A percentile compares a stretch with the other conserved stretches of the same genome.
phyloP scores from a whole-genome alignment of 1,139 yeast genomes.

The Pichia inconspicua region DNA sequence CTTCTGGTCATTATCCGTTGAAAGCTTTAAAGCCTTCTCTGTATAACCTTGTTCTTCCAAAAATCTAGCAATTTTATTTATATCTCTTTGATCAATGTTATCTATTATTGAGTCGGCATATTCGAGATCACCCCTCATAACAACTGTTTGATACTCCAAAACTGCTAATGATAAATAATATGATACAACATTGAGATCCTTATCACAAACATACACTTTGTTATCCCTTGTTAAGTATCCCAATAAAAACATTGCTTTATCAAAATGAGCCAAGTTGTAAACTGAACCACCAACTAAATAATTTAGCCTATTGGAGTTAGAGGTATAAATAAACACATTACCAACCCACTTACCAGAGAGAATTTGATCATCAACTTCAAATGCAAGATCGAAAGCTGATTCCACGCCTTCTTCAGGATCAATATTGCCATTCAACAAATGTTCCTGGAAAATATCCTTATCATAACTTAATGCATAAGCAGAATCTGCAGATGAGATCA shows the following conservation, averaged over 20 bases:
- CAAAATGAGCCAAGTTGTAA: slow-evolving; percentile 88
- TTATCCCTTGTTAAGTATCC: slow-evolving; percentile 90
- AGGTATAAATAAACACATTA: slow-evolving; percentile 89
- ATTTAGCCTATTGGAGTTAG: slow-evolving; percentile 78
- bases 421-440: slow-evolving; percentile 48
- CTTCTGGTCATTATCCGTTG: slow-evolving; percentile 79
- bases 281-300: slow-evolving; percentile 93
- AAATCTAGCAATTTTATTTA: slow-evolving; percentile 79
- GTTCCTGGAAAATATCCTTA: slow-evolving; percentile 58
- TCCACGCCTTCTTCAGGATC: slow-evolving; percentile 86
- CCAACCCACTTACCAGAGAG: slow-evolving; percentile 95
- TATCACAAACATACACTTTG: slow-evolving; percentile 83
- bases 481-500: slow-evolving; percentile 57
- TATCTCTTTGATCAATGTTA: slow-evolving; percentile 60
- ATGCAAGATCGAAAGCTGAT: slow-evolving; percentile 73
- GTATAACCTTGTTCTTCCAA: slow-evolving; percentile 86
- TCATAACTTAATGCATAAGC: slow-evolving; percentile 78
- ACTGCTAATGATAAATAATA: slow-evolving; percentile 80
- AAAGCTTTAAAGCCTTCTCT: slow-evolving; percentile 72
- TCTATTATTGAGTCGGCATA: slow-evolving; percentile 61
- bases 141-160: slow-evolving; percentile 90
- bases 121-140: slow-evolving; percentile 86
- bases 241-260: slow-evolving; percentile 74
- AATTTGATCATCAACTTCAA: slow-evolving; percentile 74
- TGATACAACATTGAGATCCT: slow-evolving; percentile 75